Percentiles rank a stretch among this genome's conserved stretches.
phyloP scores from a whole-genome alignment of 352 stramenopile species.

The Globisporangium middletonii region DNA sequence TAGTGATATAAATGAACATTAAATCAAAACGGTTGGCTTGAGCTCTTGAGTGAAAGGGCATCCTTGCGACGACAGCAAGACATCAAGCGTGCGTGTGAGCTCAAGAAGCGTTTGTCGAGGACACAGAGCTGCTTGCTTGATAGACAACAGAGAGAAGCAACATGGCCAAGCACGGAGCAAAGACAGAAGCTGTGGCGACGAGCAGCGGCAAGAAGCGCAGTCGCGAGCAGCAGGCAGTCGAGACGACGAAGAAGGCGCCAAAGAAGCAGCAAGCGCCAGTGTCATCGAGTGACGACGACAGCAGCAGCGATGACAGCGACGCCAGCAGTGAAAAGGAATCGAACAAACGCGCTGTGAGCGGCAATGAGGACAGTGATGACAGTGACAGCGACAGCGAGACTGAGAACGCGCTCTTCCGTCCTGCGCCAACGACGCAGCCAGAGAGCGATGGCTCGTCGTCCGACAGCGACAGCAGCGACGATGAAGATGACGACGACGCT shows the following conservation, averaged over 20 bases:
- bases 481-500: conserved; percentile 72
- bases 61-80: background rate
- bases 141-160: background rate
- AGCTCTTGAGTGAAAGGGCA: background rate
- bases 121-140: too few relatives aligned
- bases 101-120: too few relatives aligned
- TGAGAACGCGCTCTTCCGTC: conserved; percentile 73
- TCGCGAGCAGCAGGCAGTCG: conserved; percentile 16
- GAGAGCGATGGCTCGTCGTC: conserved; percentile 20
- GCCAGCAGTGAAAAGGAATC: background rate
- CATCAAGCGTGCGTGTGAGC: too few relatives aligned
- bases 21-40: background rate
- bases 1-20: background rate
- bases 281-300: conserved; percentile 4
- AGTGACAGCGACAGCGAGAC: conserved; percentile 42
- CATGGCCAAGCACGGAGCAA: conserved; percentile 4
- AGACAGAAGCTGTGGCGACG: conserved; percentile 3
- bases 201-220: conserved; percentile 25
- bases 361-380: background rate
- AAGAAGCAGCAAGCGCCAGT: background rate
- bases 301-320: conserved; percentile 24
- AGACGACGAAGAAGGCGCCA: background rate
- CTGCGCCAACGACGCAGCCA: conserved; percentile 21
- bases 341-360: too few relatives aligned
- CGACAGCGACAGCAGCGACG: conserved; percentile 9